Percentiles rank a stretch among this genome's conserved stretches.
Conservation (phyloP, 2,329 filamentous ascomycete species). For the Fonsecaea pedrosoi region DNA sequence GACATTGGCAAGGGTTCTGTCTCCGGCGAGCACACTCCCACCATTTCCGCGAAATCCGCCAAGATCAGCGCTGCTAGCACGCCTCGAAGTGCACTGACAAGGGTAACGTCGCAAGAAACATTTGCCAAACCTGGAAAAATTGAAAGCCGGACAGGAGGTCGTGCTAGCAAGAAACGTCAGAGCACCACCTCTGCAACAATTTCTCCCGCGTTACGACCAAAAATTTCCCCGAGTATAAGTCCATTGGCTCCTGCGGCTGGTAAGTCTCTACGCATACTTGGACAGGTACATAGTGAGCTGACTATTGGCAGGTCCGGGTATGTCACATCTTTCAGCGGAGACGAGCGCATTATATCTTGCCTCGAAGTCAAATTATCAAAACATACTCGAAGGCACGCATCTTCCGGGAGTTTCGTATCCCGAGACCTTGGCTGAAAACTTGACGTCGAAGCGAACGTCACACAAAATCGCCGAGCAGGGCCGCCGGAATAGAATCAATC, state of each 20-base stretch:
- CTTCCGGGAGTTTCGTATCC: constrained; percentile 91
- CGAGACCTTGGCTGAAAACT: constrained; percentile 85
- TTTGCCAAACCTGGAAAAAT: constrained; percentile 42
- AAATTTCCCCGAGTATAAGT: constrained; percentile 93
- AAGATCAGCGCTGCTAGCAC: constrained; percentile 61
- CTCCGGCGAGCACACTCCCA: constrained; percentile 62
- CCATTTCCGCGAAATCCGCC: constrained; percentile 69
- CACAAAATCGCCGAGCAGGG: constrained; percentile 99
- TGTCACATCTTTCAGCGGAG: constrained; percentile 59
- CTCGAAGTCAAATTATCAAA: constrained; percentile 97
- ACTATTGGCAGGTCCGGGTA: constrained; percentile 31
- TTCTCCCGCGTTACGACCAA: constrained; percentile 84
- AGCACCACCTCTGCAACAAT: constrained; percentile 76
- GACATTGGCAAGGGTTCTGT: constrained; percentile 53
- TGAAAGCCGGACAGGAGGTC: constrained; percentile 47
- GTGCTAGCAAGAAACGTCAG: constrained; percentile 70
- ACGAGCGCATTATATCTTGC: constrained; percentile 77
- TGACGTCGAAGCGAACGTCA: constrained; percentile 94
- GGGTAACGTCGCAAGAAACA: constrained; percentile 49
- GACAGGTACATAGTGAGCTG: constrained; percentile 28
- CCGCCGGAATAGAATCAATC: constrained; percentile 92
- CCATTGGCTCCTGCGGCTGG: constrained; percentile 77
- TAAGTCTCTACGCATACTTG: constrained; percentile 51
- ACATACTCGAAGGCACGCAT: constrained; percentile 90
- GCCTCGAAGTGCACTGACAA: constrained; percentile 38